Conservation (phyloP, 2,329 filamentous ascomycete species). For the Trichoderma breve region DNA sequence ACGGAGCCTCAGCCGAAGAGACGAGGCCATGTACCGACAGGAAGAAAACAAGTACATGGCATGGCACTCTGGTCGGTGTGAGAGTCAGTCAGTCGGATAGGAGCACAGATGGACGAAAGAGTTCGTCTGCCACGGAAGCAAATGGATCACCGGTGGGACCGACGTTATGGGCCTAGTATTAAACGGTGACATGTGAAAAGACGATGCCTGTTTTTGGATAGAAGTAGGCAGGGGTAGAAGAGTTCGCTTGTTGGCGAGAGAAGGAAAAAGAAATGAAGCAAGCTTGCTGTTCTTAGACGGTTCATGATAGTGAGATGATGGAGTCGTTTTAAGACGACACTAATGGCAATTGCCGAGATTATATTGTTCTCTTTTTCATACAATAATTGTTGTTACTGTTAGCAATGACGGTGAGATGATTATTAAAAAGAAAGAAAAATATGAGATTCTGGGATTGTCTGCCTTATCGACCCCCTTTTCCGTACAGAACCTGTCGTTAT, state of each 20-base stretch:
- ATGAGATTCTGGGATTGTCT: neutral
- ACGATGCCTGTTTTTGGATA: neutral
- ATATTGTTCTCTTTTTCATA: no score
- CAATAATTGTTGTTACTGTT: no score
- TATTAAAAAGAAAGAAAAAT: neutral
- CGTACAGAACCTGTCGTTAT: neutral
- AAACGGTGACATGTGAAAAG: neutral
- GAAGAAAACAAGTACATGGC: neutral
- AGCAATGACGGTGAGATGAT: neutral
- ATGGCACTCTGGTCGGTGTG: neutral
- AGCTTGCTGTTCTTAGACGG: neutral
- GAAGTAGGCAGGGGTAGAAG: neutral
- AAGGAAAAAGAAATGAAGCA: neutral
- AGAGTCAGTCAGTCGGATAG: neutral
- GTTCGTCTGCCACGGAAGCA: neutral
- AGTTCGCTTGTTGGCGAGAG: neutral
- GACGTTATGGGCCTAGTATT: neutral
- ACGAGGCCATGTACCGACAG: neutral
- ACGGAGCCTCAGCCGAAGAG: constrained; percentile 12
- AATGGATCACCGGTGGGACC: neutral
- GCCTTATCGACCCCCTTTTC: neutral
- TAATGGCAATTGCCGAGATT: neutral
- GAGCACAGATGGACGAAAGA: neutral
- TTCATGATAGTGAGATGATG: neutral
- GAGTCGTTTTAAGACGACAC: neutral